Evolutionary conservation across 2,329 filamentous ascomycete species (phyloP).

Genomic region (Sordariomycetes sp.): DNA sequence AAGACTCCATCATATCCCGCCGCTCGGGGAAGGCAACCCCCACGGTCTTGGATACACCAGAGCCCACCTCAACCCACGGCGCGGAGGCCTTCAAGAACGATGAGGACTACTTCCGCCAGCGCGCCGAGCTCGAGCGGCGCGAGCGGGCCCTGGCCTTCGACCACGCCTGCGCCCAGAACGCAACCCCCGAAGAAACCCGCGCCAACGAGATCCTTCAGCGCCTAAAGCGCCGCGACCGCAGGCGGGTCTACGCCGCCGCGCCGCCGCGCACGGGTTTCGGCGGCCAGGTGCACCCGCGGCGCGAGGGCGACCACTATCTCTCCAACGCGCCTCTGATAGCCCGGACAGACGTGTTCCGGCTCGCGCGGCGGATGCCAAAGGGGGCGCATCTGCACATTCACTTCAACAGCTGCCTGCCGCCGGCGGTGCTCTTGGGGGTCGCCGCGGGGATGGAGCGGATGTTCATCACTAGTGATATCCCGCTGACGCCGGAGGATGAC

Average conservation of each 20-base stretch:
- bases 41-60: background rate
- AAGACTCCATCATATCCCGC: background rate
- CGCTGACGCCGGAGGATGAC: conserved; percentile 26
- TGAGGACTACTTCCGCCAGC: conserved; percentile 17
- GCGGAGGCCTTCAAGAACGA: conserved; percentile 1
- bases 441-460: conserved; percentile 47
- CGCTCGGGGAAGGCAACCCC: background rate
- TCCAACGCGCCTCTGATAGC: conserved; percentile 39
- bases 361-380: conserved; percentile 52
- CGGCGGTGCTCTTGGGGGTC: conserved; percentile 41
- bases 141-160: conserved; percentile 28
- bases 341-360: conserved; percentile 40
- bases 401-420: conserved; percentile 61
- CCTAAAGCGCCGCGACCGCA: conserved; percentile 21
- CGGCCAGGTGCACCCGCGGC: conserved; percentile 29
- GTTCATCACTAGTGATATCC: conserved; percentile 50
- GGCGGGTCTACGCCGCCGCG: conserved; percentile 20
- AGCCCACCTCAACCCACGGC: background rate
- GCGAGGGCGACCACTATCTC: conserved; percentile 43
- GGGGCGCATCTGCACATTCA: conserved; percentile 63
- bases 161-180: conserved; percentile 16
- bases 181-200: conserved; percentile 18
- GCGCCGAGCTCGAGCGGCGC: conserved; percentile 14
- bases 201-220: conserved; percentile 25
- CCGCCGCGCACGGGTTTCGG: conserved; percentile 19